Conservation (phyloP, 768 basidiomycete genomes). For the Psilocybe subaeruginosa region DNA sequence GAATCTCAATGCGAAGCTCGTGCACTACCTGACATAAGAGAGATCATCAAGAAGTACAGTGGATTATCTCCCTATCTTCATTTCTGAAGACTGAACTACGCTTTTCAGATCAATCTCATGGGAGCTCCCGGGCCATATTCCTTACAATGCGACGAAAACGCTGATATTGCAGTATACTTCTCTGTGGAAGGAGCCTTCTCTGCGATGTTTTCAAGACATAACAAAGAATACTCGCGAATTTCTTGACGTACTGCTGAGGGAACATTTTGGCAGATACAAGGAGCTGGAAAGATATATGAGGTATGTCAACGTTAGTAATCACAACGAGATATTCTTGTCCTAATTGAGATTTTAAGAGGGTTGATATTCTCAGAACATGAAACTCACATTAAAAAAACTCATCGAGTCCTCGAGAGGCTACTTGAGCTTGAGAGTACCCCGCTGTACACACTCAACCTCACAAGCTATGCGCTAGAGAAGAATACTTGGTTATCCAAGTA, state of each 20-base stretch:
- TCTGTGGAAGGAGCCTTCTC: slow-evolving; percentile 31
- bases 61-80: background rate
- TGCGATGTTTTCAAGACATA: slow-evolving; percentile 33
- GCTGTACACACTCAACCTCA: slow-evolving; percentile 23
- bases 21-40: slow-evolving; percentile 26
- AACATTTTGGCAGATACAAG: slow-evolving; percentile 34
- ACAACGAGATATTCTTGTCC: too few relatives aligned
- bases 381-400: background rate
- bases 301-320: slow-evolving; percentile 15
- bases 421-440: background rate
- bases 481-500: background rate
- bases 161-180: slow-evolving; percentile 29
- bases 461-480: background rate
- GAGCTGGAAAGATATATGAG: slow-evolving; percentile 26
- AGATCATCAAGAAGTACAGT: slow-evolving; percentile 31
- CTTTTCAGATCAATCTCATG: slow-evolving; percentile 34
- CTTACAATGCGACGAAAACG: slow-evolving; percentile 34
- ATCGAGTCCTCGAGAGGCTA: background rate
- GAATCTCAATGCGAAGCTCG: slow-evolving; percentile 10
- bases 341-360: background rate
- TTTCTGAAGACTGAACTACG: background rate
- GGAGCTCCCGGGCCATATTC: slow-evolving; percentile 39
- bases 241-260: slow-evolving; percentile 20
- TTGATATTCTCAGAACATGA: background rate
- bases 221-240: slow-evolving; percentile 10